Conservation (phyloP, 192 early-diverging fungal genomes). For the Coemansia javaensis region DNA sequence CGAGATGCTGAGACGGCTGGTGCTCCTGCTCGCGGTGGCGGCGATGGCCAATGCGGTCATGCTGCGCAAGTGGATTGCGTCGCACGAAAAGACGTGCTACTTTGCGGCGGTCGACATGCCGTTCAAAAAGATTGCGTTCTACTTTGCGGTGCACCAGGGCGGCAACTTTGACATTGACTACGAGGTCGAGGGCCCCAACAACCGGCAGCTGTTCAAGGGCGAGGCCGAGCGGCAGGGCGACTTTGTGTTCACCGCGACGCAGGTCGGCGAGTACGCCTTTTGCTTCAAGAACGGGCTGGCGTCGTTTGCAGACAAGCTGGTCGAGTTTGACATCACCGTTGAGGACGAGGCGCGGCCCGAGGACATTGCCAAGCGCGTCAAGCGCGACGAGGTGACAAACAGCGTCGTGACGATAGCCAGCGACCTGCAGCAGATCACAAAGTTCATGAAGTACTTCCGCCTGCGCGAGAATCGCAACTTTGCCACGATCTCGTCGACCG, state of each 20-base stretch:
- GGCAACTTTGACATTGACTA: conserved; percentile 98
- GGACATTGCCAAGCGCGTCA: conserved; percentile 54
- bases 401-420: conserved; percentile 60
- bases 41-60: conserved; percentile 51
- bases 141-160: conserved; percentile 97
- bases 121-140: conserved; percentile 92
- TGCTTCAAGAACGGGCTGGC: conserved; percentile 97
- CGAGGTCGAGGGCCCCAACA: conserved; percentile 72
- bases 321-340: conserved; percentile 93
- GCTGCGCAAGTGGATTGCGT: conserved; percentile 83
- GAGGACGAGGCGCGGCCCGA: conserved; percentile 78
- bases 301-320: conserved; percentile 88
- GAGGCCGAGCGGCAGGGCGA: conserved; percentile 92
- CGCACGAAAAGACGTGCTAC: conserved; percentile 90
- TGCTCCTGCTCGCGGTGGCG: conserved; percentile 43
- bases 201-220: conserved; percentile 63
- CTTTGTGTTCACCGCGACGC: conserved; percentile 83
- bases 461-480: conserved; percentile 89
- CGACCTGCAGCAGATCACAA: conserved; percentile 63
- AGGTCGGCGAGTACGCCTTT: conserved; percentile 88
- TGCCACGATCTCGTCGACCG: conserved; percentile 81
- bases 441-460: conserved; percentile 84
- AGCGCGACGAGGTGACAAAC: conserved; percentile 55
- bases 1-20: conserved; percentile 44
- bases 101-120: conserved; percentile 71